These are phyloP conservation scores for Oxyria digyna DNA, from an alignment of 148 eudicot genomes.

Conservation along the genomic window DNA sequence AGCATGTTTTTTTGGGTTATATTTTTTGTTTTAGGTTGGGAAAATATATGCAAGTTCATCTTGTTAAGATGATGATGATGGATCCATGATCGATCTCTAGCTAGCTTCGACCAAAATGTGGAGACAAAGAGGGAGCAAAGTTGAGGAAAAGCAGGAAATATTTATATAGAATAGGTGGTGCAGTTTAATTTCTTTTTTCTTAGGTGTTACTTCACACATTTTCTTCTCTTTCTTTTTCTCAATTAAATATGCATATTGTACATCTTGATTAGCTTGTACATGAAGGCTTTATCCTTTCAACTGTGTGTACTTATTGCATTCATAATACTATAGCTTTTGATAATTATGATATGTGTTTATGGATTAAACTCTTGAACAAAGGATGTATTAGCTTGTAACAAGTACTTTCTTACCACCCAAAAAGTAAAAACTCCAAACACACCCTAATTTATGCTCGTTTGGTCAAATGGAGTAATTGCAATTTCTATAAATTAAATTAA, in stretches of 20 bases:
- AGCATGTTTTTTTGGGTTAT: not conserved
- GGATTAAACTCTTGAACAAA: no score
- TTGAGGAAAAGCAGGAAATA: not conserved
- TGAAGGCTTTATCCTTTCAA: conserved; percentile 3
- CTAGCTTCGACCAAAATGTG: not conserved
- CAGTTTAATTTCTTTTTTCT: not conserved
- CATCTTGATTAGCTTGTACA: conserved; percentile 7
- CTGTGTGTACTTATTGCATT: not conserved
- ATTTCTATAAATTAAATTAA: no score
- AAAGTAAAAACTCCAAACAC: no score
- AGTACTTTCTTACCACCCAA: no score
- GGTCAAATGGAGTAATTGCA: no score
- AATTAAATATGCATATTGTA: not conserved
- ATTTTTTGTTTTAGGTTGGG: not conserved
- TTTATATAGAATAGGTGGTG: not conserved
- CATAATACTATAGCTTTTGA: not conserved
- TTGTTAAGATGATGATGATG: not conserved
- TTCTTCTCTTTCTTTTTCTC: not conserved
- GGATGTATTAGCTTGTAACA: no score
- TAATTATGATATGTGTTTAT: not conserved
- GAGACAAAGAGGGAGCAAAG: conserved; percentile 3
- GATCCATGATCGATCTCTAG: not conserved
- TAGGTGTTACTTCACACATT: not conserved
- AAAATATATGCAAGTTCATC: not conserved
- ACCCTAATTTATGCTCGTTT: no score